phyloP scores from a whole-genome alignment of 164 flowering plant genomes.

The Akebia trifoliata region DNA sequence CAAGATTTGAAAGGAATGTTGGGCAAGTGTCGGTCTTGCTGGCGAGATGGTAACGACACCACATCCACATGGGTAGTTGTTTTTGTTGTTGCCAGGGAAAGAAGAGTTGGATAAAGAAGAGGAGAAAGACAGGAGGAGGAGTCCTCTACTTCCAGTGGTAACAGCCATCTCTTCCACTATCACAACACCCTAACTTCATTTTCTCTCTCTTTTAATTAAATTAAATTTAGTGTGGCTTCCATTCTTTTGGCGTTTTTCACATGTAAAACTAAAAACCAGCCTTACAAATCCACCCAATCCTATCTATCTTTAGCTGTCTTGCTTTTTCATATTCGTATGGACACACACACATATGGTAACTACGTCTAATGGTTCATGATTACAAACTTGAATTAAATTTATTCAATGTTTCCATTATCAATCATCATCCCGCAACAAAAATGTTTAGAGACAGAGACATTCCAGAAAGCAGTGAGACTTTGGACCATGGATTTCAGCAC shows the following conservation, averaged over 20 bases:
- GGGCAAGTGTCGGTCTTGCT: conserved; percentile 10
- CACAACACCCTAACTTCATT: conserved; percentile 11
- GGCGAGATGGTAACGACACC: conserved; percentile 17
- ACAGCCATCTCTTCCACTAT: conserved; percentile 32
- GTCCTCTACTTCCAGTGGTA: conserved; percentile 32
- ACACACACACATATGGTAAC: no score
- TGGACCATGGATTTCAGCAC: no score
- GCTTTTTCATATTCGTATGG: no score
- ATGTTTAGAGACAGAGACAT: no score
- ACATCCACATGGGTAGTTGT: conserved; percentile 15
- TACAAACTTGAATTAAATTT: no score
- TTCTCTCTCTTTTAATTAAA: no score
- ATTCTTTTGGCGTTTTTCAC: not conserved
- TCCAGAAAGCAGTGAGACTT: no score
- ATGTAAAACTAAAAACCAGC: conserved; percentile 9
- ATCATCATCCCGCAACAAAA: no score
- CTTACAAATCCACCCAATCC: conserved; percentile 6
- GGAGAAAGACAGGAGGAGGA: conserved; percentile 25
- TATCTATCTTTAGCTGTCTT: conserved; percentile 10
- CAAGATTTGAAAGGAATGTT: conserved; percentile 3
- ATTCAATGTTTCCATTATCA: no score
- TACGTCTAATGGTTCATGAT: no score
- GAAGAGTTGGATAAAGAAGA: conserved; percentile 9
- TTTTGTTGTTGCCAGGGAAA: conserved; percentile 7
- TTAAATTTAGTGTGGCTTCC: not conserved